Evolutionary conservation across 768 basidiomycete species (phyloP), one percentile per base, ranked within the genome.

Genomic region (Dendrothele bispora): DNA sequence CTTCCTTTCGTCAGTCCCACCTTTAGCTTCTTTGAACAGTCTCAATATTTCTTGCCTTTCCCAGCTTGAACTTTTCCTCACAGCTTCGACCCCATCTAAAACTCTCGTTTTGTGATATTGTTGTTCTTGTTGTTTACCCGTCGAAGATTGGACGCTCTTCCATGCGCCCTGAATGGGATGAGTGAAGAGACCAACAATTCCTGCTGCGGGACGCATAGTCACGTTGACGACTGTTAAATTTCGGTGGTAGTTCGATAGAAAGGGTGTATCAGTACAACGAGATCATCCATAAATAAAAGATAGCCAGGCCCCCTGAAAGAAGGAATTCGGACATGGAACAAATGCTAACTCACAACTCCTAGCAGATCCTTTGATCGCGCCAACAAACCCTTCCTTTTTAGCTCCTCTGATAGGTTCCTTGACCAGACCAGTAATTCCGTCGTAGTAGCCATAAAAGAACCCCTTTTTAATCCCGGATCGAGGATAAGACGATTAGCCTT

Each of bases 81-180:
- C 66, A 1, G 63, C 73, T 46, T 67, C 65, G 5, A 62, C 39
- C 4, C 77, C 77, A 46, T 78, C 70, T 6, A 61, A 59, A 12
- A 73, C 63, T 22, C 73, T 64, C 11, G 67, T 71, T n/a, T 54
- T 41, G 7, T 68, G 68, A 18, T 67, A 66, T 11, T 62, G 59
- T 7, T 65, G 56, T 26, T 72, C 66, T 43, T 63, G 64, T 30
- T 61, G 61, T 41, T 59, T 48, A 1, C 62, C 65, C 43, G 59
- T 52, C 2, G 57, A 48, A n/a, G 63, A 58, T 40, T 67, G 66
- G 10, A 63, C 52, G 32, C 63, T 64, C 43, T 70, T 71, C 69
- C 67, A 72, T 18, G 66, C 61, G 10, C 73, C 72, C 15, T 60
- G 51, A 6, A 53, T 43, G 17, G 63, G 58, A 26, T 60, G 55